Evolutionary conservation across 2,329 filamentous ascomycete genomes (phyloP), one percentile per base, ranked within the genome.

Genomic region (Xylariaceae sp.): DNA sequence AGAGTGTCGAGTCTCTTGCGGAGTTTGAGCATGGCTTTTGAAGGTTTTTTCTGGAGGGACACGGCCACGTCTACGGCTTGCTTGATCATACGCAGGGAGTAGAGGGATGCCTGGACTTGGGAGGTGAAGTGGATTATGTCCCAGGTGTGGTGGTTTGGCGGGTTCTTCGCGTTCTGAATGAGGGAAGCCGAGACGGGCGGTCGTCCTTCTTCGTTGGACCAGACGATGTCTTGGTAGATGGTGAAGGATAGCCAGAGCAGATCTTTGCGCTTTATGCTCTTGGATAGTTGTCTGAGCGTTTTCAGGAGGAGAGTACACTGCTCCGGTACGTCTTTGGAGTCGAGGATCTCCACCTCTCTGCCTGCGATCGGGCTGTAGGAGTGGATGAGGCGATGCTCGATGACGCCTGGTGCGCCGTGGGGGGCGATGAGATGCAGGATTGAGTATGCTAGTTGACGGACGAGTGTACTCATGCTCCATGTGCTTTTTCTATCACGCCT

Each of bases 51-150:
- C 17, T 10, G 18, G 44, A 68, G 58, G 47, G 23, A 61, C 1
- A 51, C 37, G n/a, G 59, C 59, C 17, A 65, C 62, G n/a, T 66
- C 73, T 2, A 81, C 62, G 3, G 85, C 69, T 67, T 86, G 83
- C 60, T 73, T 73, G 17, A 81, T 68, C 61, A 84, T 81, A 49
- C 84, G 78, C 1, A 88, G 68, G 0, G 86, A 88, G 67, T 88
- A 89, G 4, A 84, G 71, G 0, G 79, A 76, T 3, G 82, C 82
- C 56, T 87, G 82, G 0, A 85, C 71, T 63, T 87, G 83, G 0
- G 86, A 85, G 7, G 78, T 70, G 52, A 88, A 76, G 66, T 90
- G 87, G 49, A 88, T 72, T 15, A 80, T 74, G 8, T 80, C 75
- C 88, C 87, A 89, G 1, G 76, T 73, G 64, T 71, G 52, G 66